Percentiles rank a stretch among this genome's conserved stretches.
phyloP scores from a whole-genome alignment of 2,329 filamentous ascomycete species.

The Penicillium sp. region DNA sequence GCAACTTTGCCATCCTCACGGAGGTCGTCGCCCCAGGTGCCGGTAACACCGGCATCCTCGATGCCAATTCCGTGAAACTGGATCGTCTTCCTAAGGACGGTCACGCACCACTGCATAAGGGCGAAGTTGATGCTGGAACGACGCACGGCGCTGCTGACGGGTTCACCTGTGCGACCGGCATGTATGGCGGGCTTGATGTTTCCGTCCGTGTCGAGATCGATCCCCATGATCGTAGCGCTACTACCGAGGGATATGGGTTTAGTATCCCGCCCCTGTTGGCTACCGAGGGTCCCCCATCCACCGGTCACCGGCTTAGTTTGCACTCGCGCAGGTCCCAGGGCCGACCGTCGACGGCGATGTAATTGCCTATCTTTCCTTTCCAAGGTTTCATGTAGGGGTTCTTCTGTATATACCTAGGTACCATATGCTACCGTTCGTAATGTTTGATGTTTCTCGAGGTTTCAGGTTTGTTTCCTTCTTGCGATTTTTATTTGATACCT shows the following conservation, averaged over 20 bases:
- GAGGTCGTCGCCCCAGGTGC: slow-evolving; percentile 41
- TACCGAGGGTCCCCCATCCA: slow-evolving; percentile 14
- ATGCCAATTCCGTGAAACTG: slow-evolving; percentile 25
- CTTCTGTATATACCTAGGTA: background rate
- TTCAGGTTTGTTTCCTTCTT: background rate
- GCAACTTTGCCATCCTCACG: slow-evolving; percentile 63
- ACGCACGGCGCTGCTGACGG: slow-evolving; percentile 67
- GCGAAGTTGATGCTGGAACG: slow-evolving; percentile 77
- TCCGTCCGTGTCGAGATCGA: slow-evolving; percentile 47
- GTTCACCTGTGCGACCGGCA: slow-evolving; percentile 32
- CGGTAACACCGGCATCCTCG: slow-evolving; percentile 16
- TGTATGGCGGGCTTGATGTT: slow-evolving; percentile 45
- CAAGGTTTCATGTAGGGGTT: background rate
- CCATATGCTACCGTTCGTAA: slow-evolving; percentile 2
- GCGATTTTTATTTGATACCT: slow-evolving; percentile 6
- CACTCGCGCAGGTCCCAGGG: slow-evolving; percentile 20
- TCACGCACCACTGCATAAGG: slow-evolving; percentile 68
- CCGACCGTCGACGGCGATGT: slow-evolving; percentile 22
- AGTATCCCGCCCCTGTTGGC: slow-evolving; percentile 31
- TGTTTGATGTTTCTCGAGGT: slow-evolving; percentile 1
- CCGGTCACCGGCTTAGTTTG: slow-evolving; percentile 15
- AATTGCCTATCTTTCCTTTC: background rate
- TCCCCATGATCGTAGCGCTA: slow-evolving; percentile 38
- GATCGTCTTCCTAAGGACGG: slow-evolving; percentile 54
- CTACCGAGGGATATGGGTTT: slow-evolving; percentile 48